Base-by-base conservation (phyloP, 2,329 filamentous ascomycete species). In the Calonectria crousiana region DNA sequence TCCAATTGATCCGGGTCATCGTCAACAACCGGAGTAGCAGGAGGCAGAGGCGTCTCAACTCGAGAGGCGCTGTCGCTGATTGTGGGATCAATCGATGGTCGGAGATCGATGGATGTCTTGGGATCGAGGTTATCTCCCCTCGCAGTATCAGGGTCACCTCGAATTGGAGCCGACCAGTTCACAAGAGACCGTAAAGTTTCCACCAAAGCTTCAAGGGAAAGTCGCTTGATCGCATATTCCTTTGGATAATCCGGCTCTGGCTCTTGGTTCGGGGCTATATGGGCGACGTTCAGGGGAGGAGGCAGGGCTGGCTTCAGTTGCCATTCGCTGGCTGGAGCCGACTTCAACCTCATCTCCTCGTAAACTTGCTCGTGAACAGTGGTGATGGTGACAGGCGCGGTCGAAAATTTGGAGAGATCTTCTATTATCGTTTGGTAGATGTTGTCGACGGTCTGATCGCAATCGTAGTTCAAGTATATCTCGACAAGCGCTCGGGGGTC, bases 391-490 rank as follows among this genome's bases (percentile, higher is more conserved):
- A 98, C 93, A 1, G 96, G 93, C 13, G 93, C 90, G 68, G 94
- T 97, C 2, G 95, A 95, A 79, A 98, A 94, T 79, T 93, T 94
- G 38, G 96, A 97, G 23, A 99, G 87, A 84, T 98, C 95, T 83
- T 99, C 97, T 65, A 99, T 96, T 69, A 98, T 93, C 26, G 91
- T 93, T 85, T 99, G 97, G 84, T 98, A 99, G 84, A 98, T 97
- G 84, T 99, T 99, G 85, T 98, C 96, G 74, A 98, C 91, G 51
- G 95, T 95, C 74, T 96, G 91, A 81, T 98, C 97, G 85, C 97
- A 99, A 83, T 99, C 97, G 82, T 99, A 99, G 84, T 99, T 99
- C 76, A 99, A 90, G 84, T 99, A 99, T 18, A 96, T 93, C 84
- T 99, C 97, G 20, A 99, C 97, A 64, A 99, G 84, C 0, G 95